Evolutionary conservation across 2,329 filamentous ascomycete species (phyloP).

Genomic region (Microdochium bolleyi): DNA sequence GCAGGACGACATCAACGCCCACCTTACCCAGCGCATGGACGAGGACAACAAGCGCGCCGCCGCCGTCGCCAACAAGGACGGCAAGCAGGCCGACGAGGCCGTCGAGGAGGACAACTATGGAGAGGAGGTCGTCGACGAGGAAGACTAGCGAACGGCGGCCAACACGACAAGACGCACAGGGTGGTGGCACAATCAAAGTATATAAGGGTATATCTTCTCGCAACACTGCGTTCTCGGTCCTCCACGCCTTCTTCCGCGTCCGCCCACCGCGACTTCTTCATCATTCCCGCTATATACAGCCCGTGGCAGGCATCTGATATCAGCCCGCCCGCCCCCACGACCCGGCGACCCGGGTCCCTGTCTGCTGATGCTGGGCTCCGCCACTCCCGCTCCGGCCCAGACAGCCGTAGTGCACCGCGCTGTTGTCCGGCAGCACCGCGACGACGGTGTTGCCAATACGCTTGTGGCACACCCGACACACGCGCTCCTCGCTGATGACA

Average conservation of each 20-base stretch:
- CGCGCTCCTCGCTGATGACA: constrained; percentile 76
- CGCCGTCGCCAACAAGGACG: constrained; percentile 9
- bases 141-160: constrained; percentile 17
- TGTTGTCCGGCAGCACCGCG: constrained; percentile 77
- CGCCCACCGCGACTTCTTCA: not conserved
- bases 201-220: too few relatives aligned
- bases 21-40: constrained; percentile 68
- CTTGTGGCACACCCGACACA: constrained; percentile 92
- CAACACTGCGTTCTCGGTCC: too few relatives aligned
- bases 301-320: too few relatives aligned
- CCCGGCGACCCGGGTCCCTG: constrained; percentile 14
- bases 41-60: constrained; percentile 52
- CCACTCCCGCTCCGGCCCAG: constrained; percentile 37
- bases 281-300: not conserved
- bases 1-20: constrained; percentile 62
- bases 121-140: constrained; percentile 67
- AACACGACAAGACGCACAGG: too few relatives aligned
- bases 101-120: constrained; percentile 75
- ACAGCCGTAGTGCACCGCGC: constrained; percentile 77
- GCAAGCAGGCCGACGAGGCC: constrained; percentile 37
- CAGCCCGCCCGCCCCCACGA: constrained; percentile 18
- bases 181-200: too few relatives aligned
- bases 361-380: constrained; percentile 19
- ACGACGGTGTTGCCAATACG: constrained; percentile 85
- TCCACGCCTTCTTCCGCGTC: too few relatives aligned